Base-by-base conservation (phyloP, 164 flowering plant genomes). In the Vitis cinerea region DNA sequence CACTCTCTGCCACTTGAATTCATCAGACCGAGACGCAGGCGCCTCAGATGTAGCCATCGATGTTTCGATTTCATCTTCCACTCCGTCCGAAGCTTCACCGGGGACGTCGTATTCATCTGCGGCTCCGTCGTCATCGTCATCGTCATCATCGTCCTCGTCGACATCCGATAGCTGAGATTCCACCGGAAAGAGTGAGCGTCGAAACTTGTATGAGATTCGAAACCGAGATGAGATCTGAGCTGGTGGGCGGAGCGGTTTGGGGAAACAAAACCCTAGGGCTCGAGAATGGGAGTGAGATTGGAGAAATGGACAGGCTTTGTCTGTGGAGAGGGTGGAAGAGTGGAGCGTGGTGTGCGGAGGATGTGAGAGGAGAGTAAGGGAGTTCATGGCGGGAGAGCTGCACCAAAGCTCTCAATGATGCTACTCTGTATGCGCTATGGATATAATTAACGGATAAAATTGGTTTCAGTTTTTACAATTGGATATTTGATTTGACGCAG, bases 1-100 rank as follows among this genome's bases (percentile, higher is more conserved):
- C 12, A 91, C 90, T 80, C 97, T 85, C 83, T 86, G 87, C 90
- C 87, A 79, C 78, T 78, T 88, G 59, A 77, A 78, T 51, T 84
- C 93, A 70, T 74, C 79, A 9, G 64, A 71, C 74, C 80, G 64
- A 19, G 71, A 13, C 53, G 77, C 44, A 6, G 44, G 23, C 10
- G 70, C 61, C 29, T 13, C 65, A 44, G 44, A 47, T 31, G 23
- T 64, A 10, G 54, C 78, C 30, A 37, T 37, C 7, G 44, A 37
- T 4, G 44, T 37, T 37, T 37, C 44, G 7, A 37, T 37, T 37
- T 37, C 44, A 4, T 37, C 44, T 6, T 37, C 44, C 44, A 37
- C 44, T 37, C 44, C 73, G 19, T 47, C 72, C 70, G 19, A 58
- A 12, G 53, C 68, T 6, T 73, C 77, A 13, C 64, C 82, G 8